These are phyloP conservation scores for Suillus tomentosus DNA, from an alignment of 768 basidiomycete genomes.

Conservation along the genomic window DNA sequence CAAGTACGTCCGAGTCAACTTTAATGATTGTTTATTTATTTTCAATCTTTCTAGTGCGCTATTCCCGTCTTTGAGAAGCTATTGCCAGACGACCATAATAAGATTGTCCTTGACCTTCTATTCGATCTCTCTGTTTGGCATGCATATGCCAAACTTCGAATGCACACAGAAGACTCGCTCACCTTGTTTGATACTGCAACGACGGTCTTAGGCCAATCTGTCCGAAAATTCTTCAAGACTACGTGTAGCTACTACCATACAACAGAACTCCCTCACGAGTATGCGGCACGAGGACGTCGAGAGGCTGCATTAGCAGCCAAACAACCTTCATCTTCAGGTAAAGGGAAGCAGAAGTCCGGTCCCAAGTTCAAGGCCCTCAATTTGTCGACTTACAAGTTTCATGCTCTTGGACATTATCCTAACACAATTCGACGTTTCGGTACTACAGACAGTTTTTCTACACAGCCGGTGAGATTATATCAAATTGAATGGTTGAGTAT, in stretches of 20 bases:
- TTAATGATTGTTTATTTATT: no score
- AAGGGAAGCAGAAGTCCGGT: not conserved
- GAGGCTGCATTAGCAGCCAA: slow-evolving; percentile 6
- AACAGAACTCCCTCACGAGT: slow-evolving; percentile 31
- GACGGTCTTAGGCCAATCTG: slow-evolving; percentile 18
- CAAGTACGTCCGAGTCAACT: slow-evolving; percentile 7
- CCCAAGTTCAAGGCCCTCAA: slow-evolving; percentile 18
- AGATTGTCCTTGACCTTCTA: slow-evolving; percentile 19
- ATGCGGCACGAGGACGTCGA: slow-evolving; percentile 28
- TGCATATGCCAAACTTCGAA: slow-evolving; percentile 29
- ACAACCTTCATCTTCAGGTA: not conserved
- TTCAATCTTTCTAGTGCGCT: slow-evolving; percentile 26
- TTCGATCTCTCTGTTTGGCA: slow-evolving; percentile 32
- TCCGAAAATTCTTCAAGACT: slow-evolving; percentile 25
- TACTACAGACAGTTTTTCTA: slow-evolving; percentile 39
- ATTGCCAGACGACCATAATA: slow-evolving; percentile 23
- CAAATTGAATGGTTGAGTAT: not conserved
- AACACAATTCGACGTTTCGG: slow-evolving; percentile 23
- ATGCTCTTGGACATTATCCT: slow-evolving; percentile 15
- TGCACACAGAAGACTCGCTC: slow-evolving; percentile 27
- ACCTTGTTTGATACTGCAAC: not conserved
- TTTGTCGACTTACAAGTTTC: slow-evolving; percentile 18
- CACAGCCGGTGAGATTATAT: slow-evolving; percentile 30
- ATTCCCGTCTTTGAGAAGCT: slow-evolving; percentile 42
- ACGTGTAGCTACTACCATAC: slow-evolving; percentile 30